These are phyloP conservation scores for Scytalidium sp. DNA, from an alignment of 2,329 filamentous ascomycete species.

Conservation along the genomic window DNA sequence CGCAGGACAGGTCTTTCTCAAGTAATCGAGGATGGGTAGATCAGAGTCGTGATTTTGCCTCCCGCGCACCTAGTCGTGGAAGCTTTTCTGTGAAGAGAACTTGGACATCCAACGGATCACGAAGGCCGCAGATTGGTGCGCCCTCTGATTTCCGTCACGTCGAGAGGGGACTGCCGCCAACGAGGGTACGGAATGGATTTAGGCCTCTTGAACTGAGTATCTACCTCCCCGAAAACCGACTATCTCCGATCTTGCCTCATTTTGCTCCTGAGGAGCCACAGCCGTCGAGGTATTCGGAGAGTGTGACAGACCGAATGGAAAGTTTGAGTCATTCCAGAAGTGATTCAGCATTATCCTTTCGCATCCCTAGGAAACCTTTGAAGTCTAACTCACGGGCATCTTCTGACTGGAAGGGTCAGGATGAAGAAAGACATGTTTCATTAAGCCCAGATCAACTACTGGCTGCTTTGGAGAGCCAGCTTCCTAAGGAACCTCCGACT, in stretches of 20 bases:
- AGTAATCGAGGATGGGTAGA: slow-evolving; percentile 26
- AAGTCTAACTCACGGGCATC: slow-evolving; percentile 21
- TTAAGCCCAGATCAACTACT: slow-evolving; percentile 22
- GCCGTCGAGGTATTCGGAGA: slow-evolving; percentile 4
- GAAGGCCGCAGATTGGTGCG: slow-evolving; percentile 54
- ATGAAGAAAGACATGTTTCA: slow-evolving; percentile 17
- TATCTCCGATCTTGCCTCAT: slow-evolving; percentile 55
- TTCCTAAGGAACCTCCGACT: slow-evolving; percentile 19
- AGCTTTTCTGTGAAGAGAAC: slow-evolving; percentile 43
- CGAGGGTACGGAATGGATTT: slow-evolving; percentile 33
- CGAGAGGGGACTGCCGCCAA: slow-evolving; percentile 35
- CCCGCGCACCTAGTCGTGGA: slow-evolving; percentile 38
- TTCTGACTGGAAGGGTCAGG: slow-evolving; percentile 18
- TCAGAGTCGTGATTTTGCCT: slow-evolving; percentile 35
- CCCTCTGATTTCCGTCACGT: slow-evolving; percentile 61
- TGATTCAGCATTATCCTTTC: slow-evolving; percentile 23
- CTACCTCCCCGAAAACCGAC: slow-evolving; percentile 39
- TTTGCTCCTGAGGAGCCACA: slow-evolving; percentile 30
- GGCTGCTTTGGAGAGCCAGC: slow-evolving; percentile 17
- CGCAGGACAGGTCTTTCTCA: slow-evolving; percentile 23
- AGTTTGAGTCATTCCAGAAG: slow-evolving; percentile 21
- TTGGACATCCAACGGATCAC: slow-evolving; percentile 40
- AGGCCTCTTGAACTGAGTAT: slow-evolving; percentile 57
- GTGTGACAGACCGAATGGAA: slow-evolving; percentile 14
- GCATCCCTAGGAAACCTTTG: slow-evolving; percentile 26